phyloP scores from a whole-genome alignment of 768 basidiomycete species.

The Leccinellum rugosiceps region DNA sequence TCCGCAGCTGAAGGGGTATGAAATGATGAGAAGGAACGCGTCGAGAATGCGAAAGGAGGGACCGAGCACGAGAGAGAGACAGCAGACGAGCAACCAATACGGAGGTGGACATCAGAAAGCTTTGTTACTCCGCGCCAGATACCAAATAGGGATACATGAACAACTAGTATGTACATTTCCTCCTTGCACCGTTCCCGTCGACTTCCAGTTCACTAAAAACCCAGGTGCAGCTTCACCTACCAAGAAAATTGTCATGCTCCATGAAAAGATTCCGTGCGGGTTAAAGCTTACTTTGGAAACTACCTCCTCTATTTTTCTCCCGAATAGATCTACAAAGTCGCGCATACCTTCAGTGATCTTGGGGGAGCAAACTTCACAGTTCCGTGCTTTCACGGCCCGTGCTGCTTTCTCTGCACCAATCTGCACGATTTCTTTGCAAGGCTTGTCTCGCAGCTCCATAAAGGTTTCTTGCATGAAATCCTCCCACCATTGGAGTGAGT shows the following conservation, averaged over 20 bases:
- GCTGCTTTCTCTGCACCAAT: background rate
- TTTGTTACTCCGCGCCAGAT: background rate
- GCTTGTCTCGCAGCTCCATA: background rate
- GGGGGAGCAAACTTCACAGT: background rate
- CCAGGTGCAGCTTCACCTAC: conserved; percentile 11
- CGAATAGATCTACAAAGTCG: conserved; percentile 9
- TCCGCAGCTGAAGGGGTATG: background rate
- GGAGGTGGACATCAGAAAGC: conserved; percentile 11
- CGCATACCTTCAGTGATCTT: conserved; percentile 11
- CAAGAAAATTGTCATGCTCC: background rate
- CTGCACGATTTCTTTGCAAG: background rate
- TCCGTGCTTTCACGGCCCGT: background rate
- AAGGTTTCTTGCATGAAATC: background rate
- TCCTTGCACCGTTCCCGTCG: background rate
- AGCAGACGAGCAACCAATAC: background rate
- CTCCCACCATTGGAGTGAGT: background rate
- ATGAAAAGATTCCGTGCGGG: too few species aligned
- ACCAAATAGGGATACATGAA: conserved; percentile 9
- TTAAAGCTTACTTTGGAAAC: conserved; percentile 6
- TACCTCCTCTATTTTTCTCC: conserved; percentile 7
- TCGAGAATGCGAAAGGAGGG: background rate
- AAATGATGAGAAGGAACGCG: background rate
- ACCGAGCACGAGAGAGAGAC: conserved; percentile 8
- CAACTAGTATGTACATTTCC: too few species aligned
- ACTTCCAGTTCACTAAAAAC: background rate